Evolutionary conservation across 257 asterid genomes (phyloP).

Genomic region (Solanum pinnatisectum): DNA sequence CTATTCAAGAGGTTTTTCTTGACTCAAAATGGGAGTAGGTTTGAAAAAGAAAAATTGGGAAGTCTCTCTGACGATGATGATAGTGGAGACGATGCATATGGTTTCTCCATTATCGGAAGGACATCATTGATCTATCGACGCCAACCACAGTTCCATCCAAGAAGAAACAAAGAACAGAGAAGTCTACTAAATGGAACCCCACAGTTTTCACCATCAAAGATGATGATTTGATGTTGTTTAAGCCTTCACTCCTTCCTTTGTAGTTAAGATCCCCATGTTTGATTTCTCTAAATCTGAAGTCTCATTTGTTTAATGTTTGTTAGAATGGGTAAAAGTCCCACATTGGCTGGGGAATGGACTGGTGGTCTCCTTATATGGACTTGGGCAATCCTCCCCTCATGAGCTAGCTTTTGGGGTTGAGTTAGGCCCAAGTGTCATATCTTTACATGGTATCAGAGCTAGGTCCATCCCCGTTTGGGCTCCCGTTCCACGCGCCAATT

Average conservation of each 20-base stretch:
- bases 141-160: neutral
- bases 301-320: neutral
- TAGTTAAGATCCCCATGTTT: neutral
- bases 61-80: neutral
- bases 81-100: neutral
- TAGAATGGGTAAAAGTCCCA: no score
- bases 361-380: no score
- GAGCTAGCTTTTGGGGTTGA: no score
- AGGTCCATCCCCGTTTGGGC: no score
- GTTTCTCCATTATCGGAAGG: neutral
- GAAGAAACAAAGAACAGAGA: neutral
- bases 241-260: neutral
- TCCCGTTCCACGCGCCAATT: no score
- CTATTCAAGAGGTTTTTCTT: neutral
- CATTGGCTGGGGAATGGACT: no score
- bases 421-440: no score
- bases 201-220: neutral
- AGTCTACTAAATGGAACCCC: neutral
- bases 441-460: no score
- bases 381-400: no score
- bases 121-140: neutral
- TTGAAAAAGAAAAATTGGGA: neutral
- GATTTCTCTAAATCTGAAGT: neutral
- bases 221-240: neutral
- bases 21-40: neutral